A percentile compares a stretch with the other conserved stretches of the same genome.
Evolutionary conservation across 257 asterid genomes (phyloP).

Genomic region (Lavandula angustifolia): DNA sequence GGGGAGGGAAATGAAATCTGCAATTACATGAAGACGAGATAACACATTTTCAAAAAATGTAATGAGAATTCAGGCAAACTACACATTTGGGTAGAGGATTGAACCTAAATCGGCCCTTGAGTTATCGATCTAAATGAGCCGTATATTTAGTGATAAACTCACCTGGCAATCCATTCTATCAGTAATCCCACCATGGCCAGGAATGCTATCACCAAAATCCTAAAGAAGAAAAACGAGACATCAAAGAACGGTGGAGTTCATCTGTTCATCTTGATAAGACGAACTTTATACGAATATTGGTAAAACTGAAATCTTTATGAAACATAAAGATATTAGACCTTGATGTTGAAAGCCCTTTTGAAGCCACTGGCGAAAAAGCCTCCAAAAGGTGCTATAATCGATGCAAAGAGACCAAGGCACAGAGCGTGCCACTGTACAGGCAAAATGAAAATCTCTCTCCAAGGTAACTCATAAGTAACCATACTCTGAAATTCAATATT

Average conservation of each 20-base stretch:
- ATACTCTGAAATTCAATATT: slow-evolving; percentile 8
- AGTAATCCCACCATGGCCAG: slow-evolving; percentile 93
- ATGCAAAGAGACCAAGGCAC: slow-evolving; percentile 77
- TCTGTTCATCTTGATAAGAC: neutral
- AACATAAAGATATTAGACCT: slow-evolving; percentile 40
- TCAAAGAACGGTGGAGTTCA: slow-evolving; percentile 1
- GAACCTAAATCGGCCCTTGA: no score
- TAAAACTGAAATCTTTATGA: slow-evolving; percentile 12
- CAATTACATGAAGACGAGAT: no score
- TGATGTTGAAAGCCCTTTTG: slow-evolving; percentile 84
- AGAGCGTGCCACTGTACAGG: slow-evolving; percentile 91
- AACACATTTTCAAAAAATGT: no score
- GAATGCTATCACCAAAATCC: slow-evolving; percentile 96
- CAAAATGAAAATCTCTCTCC: slow-evolving; percentile 39
- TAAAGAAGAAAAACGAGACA: slow-evolving; percentile 23
- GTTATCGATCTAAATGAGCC: slow-evolving; percentile 1
- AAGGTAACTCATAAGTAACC: slow-evolving; percentile 5
- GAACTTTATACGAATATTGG: neutral
- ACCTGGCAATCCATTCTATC: slow-evolving; percentile 98
- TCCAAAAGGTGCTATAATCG: slow-evolving; percentile 89
- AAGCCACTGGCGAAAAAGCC: slow-evolving; percentile 92
- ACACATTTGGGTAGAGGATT: no score
- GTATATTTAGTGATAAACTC: slow-evolving; percentile 17
- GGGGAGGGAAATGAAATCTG: no score
- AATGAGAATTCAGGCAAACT: no score